Percentiles rank a stretch among this genome's conserved stretches.
Evolutionary conservation across 331 rosid species (phyloP).

Genomic region (Malus hybrid): DNA sequence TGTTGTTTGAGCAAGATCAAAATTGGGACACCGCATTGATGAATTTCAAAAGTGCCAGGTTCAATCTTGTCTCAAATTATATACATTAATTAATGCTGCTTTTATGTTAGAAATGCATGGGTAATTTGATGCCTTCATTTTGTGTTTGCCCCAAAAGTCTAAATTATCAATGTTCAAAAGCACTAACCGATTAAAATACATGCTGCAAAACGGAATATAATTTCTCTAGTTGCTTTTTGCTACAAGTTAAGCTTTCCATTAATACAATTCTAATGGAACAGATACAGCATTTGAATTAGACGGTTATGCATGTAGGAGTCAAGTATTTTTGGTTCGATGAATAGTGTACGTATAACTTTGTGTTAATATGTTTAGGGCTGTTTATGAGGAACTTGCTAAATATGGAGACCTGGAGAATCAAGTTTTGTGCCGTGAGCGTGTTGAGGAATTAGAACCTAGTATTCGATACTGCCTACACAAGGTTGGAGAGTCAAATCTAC

Average conservation of each 20-base stretch:
- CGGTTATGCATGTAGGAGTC: background rate
- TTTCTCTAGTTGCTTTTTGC: background rate
- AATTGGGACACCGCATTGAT: constrained; percentile 84
- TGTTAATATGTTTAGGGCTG: constrained; percentile 52
- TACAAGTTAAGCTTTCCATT: background rate
- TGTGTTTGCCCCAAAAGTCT: background rate
- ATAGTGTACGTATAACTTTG: background rate
- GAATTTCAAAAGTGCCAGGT: constrained; percentile 99
- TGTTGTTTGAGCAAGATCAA: constrained; percentile 94
- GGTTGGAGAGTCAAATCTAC: constrained; percentile 84
- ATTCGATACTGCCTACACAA: constrained; percentile 92
- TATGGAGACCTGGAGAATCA: constrained; percentile 96
- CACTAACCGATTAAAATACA: background rate
- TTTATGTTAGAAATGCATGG: background rate
- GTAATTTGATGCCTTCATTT: background rate
- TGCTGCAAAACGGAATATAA: background rate
- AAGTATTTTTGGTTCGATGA: background rate
- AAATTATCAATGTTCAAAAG: background rate
- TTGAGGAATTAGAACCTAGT: constrained; percentile 98
- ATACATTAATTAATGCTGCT: background rate
- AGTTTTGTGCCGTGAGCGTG: constrained; percentile 92
- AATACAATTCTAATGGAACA: background rate
- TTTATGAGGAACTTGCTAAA: constrained; percentile 92
- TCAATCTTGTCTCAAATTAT: constrained; percentile 8
- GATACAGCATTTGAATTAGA: background rate